Conservation (phyloP, 345 rosid species). For the Boechera stricta region DNA sequence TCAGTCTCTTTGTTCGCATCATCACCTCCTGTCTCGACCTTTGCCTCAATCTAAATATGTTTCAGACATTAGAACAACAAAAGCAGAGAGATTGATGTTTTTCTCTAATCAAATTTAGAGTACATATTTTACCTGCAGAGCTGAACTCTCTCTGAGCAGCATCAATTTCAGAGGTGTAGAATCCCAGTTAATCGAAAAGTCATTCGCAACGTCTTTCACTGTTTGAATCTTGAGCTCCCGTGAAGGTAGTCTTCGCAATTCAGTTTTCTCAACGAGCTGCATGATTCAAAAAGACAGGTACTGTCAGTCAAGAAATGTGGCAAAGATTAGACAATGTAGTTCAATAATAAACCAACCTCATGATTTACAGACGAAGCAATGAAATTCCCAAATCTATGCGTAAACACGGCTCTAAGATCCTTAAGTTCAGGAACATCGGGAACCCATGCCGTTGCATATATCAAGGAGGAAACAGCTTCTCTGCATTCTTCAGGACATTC, state of each 20-base stretch:
- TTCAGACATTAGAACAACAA: slow-evolving; percentile 10
- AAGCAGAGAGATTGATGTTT: slow-evolving; percentile 40
- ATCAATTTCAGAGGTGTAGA: slow-evolving; percentile 61
- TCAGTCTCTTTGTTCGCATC: slow-evolving; percentile 28
- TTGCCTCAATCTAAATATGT: slow-evolving; percentile 37
- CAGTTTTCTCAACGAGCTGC: slow-evolving; percentile 62
- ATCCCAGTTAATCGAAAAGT: slow-evolving; percentile 69
- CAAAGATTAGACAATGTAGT: slow-evolving; percentile 2
- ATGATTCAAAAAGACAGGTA: slow-evolving; percentile 8
- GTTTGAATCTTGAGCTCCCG: slow-evolving; percentile 67
- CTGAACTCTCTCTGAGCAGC: slow-evolving; percentile 49
- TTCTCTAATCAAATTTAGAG: neutral
- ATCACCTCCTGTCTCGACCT: slow-evolving; percentile 40
- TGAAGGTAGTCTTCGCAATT: slow-evolving; percentile 40
- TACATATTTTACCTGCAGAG: slow-evolving; percentile 27
- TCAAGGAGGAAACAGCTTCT: slow-evolving; percentile 76
- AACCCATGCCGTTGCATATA: slow-evolving; percentile 85
- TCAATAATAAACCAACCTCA: slow-evolving; percentile 53
- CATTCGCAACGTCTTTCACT: slow-evolving; percentile 57
- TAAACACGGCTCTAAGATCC: slow-evolving; percentile 62
- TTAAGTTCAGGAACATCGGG: slow-evolving; percentile 81
- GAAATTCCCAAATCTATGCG: slow-evolving; percentile 61
- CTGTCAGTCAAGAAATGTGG: slow-evolving; percentile 6
- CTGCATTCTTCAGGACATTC: slow-evolving; percentile 86
- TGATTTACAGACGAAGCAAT: slow-evolving; percentile 50